Percentiles rank a stretch among this genome's conserved stretches.
Conservation (phyloP, 106 monocot species). For the Apostasia ramifera region DNA sequence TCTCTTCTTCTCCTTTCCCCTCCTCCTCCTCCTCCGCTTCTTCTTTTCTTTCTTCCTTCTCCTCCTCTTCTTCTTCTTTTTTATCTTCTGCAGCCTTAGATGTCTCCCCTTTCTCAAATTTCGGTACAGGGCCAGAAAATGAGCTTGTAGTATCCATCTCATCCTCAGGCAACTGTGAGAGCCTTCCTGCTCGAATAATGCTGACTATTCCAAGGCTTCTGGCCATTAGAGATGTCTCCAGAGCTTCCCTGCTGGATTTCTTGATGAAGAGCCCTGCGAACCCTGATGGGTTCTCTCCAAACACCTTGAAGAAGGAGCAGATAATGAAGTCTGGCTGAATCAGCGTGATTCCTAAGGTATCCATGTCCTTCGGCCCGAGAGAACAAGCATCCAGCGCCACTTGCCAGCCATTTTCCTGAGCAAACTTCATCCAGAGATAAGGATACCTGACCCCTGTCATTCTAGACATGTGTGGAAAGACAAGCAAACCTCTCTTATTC, state of each 20-base stretch:
- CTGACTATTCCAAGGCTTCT: slow-evolving; percentile 55
- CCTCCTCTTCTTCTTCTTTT: not conserved
- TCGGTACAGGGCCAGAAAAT: slow-evolving; percentile 32
- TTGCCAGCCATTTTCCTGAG: slow-evolving; percentile 73
- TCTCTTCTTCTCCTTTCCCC: not conserved
- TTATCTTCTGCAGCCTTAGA: not conserved
- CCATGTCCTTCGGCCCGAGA: slow-evolving; percentile 70
- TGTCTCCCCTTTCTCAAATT: not conserved
- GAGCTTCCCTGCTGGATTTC: slow-evolving; percentile 18
- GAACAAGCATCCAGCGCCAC: slow-evolving; percentile 56
- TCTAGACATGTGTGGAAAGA: slow-evolving; percentile 69
- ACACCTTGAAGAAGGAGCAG: slow-evolving; percentile 72
- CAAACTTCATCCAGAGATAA: slow-evolving; percentile 77
- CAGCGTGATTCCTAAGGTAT: slow-evolving; percentile 55
- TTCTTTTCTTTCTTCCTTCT: not conserved
- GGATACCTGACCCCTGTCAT: slow-evolving; percentile 66
- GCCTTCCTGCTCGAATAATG: slow-evolving; percentile 25
- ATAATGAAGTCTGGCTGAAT: slow-evolving; percentile 78
- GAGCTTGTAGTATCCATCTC: slow-evolving; percentile 25
- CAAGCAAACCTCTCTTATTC: slow-evolving; percentile 46
- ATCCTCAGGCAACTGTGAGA: slow-evolving; percentile 13
- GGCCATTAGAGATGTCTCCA: slow-evolving; percentile 28
- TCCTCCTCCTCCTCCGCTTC: not conserved
- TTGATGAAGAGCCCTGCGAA: slow-evolving; percentile 60
- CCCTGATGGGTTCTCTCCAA: slow-evolving; percentile 75